phyloP scores from a whole-genome alignment of 78 protist species.

The Salpingoeca rosetta region DNA sequence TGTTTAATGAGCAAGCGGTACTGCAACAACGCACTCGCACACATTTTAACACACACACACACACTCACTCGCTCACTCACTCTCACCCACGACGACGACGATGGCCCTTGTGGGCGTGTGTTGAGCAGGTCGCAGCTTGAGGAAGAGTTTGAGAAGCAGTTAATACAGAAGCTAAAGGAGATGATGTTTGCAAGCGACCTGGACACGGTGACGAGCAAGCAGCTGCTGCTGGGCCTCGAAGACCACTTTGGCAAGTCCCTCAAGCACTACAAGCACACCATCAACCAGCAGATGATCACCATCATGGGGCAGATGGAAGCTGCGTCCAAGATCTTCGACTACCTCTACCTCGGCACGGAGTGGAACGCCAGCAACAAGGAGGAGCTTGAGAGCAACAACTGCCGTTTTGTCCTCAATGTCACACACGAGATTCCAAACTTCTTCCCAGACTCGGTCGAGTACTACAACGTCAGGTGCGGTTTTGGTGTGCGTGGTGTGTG shows the following conservation, averaged over 20 bases:
- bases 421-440: constrained; percentile 26
- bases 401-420: constrained; percentile 21
- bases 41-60: no score
- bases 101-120: constrained; percentile 7
- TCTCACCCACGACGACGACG: constrained; percentile 12
- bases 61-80: no score
- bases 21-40: background rate
- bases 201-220: constrained; percentile 10
- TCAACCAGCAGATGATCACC: constrained; percentile 29
- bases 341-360: constrained; percentile 34
- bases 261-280: background rate
- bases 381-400: constrained; percentile 8
- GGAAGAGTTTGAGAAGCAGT: background rate
- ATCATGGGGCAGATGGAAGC: constrained; percentile 26
- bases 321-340: constrained; percentile 17
- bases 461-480: constrained; percentile 9
- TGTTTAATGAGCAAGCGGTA: no score
- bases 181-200: constrained; percentile 6
- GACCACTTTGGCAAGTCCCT: background rate
- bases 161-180: constrained; percentile 3
- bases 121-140: background rate
- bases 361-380: constrained; percentile 35
- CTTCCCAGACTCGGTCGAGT: constrained; percentile 13
- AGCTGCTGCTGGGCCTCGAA: constrained; percentile 20
- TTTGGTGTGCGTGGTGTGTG: no score